These are phyloP conservation scores for Mycena albidolilacea DNA, from an alignment of 768 basidiomycete species.

Conservation along the genomic window DNA sequence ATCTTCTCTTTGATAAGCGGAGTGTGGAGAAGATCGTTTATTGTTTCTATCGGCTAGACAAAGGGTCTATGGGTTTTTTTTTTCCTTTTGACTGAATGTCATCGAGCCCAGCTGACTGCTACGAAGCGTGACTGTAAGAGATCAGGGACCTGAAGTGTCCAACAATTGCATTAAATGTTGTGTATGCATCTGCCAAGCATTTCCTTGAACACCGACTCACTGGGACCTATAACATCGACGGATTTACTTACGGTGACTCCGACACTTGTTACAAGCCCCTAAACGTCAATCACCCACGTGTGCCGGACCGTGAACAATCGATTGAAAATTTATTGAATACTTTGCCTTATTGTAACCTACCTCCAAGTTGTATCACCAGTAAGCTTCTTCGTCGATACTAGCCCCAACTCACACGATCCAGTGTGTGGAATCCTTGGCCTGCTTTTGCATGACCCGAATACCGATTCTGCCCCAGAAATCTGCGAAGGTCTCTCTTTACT, in stretches of 20 bases:
- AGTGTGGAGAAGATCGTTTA: too few relatives aligned
- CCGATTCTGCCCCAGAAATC: conserved; percentile 89
- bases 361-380: conserved; percentile 19
- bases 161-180: background rate
- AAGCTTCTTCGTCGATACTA: background rate
- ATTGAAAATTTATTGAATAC: background rate
- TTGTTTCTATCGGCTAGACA: too few relatives aligned
- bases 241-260: background rate
- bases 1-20: too few relatives aligned
- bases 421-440: conserved; percentile 97
- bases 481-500: conserved; percentile 95
- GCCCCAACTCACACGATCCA: conserved; percentile 35
- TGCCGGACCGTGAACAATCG: background rate
- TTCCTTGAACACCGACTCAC: background rate
- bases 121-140: too few relatives aligned
- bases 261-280: background rate
- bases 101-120: too few relatives aligned
- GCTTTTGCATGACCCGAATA: conserved; percentile 81
- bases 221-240: background rate
- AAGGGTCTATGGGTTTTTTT: too few relatives aligned
- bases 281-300: background rate
- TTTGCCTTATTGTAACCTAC: conserved; percentile 16
- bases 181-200: background rate
- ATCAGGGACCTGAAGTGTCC: background rate
- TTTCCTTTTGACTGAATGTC: too few relatives aligned